phyloP scores from a whole-genome alignment of 1,139 yeast species.

The Saccharomyces pastorianus region DNA sequence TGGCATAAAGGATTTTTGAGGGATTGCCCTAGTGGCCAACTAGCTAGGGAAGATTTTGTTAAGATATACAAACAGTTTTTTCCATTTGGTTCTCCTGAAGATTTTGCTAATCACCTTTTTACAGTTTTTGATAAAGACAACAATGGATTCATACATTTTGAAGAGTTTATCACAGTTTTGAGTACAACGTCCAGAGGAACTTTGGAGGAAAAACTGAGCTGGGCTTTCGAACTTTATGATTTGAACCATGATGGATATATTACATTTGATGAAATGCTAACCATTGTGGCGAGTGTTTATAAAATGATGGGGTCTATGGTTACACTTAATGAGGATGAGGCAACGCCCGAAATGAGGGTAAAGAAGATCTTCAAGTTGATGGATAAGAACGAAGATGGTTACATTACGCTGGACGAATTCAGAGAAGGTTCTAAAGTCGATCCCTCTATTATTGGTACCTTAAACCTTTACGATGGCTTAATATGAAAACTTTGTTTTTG shows the following conservation, averaged over 20 bases:
- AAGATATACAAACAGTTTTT: constrained; percentile 92
- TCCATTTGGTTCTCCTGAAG: constrained; percentile 96
- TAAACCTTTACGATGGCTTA: constrained; percentile 72
- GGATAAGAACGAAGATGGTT: constrained; percentile 63
- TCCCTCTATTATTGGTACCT: constrained; percentile 71
- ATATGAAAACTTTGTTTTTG: constrained; percentile 35
- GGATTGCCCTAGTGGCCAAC: constrained; percentile 89
- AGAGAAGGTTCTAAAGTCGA: constrained; percentile 73
- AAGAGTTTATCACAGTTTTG: constrained; percentile 83
- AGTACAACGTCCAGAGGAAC: constrained; percentile 86
- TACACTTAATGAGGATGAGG: constrained; percentile 80
- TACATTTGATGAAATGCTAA: constrained; percentile 66
- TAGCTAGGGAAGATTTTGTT: constrained; percentile 80
- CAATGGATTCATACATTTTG: constrained; percentile 79
- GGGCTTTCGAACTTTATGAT: constrained; percentile 87
- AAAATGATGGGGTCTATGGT: constrained; percentile 97
- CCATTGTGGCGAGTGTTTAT: constrained; percentile 76
- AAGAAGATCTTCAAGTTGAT: constrained; percentile 67
- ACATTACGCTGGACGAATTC: constrained; percentile 73
- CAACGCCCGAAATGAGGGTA: constrained; percentile 83
- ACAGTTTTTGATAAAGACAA: constrained; percentile 80
- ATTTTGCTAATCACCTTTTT: constrained; percentile 82
- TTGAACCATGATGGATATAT: constrained; percentile 69
- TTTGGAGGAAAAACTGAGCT: constrained; percentile 73
- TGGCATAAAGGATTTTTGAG: constrained; percentile 95